These are phyloP conservation scores for Ceratopteris richardii DNA, from an alignment of 75 land plant species.

Conservation along the genomic window DNA sequence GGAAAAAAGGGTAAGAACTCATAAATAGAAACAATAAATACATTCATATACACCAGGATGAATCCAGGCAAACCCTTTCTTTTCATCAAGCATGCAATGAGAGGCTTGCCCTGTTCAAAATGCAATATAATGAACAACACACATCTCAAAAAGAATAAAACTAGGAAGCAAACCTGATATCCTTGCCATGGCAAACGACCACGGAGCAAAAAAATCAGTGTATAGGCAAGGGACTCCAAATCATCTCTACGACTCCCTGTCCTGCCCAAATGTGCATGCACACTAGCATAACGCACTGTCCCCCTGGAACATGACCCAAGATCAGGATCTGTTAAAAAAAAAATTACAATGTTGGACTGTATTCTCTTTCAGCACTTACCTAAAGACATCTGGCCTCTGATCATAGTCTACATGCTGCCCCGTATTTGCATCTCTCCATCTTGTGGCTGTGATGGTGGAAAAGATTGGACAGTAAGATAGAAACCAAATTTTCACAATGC, in stretches of 20 bases:
- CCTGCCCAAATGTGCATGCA: slow-evolving; percentile 95
- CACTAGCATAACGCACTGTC: slow-evolving; percentile 97
- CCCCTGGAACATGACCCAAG: slow-evolving; percentile 40
- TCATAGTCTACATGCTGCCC: slow-evolving; percentile 94
- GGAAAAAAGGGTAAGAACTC: neutral
- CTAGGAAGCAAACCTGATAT: slow-evolving; percentile 56
- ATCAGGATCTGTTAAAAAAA: neutral
- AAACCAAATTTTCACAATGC: no score
- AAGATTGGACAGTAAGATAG: no score
- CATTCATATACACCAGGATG: no score
- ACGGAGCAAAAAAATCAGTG: slow-evolving; percentile 80
- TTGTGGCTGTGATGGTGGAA: slow-evolving; percentile 58
- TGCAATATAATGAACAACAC: no score
- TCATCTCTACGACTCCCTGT: slow-evolving; percentile 96
- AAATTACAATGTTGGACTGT: neutral
- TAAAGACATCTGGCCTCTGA: slow-evolving; percentile 94
- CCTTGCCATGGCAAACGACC: slow-evolving; percentile 98
- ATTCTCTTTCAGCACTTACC: no score
- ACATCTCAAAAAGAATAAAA: no score
- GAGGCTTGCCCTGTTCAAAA: no score
- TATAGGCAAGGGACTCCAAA: slow-evolving; percentile 89
- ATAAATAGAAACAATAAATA: no score
- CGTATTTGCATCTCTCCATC: slow-evolving; percentile 64
- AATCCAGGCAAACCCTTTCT: no score
- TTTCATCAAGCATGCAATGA: no score